Conservation (phyloP, 2,329 filamentous ascomycete species). For the Daldinia sp. region DNA sequence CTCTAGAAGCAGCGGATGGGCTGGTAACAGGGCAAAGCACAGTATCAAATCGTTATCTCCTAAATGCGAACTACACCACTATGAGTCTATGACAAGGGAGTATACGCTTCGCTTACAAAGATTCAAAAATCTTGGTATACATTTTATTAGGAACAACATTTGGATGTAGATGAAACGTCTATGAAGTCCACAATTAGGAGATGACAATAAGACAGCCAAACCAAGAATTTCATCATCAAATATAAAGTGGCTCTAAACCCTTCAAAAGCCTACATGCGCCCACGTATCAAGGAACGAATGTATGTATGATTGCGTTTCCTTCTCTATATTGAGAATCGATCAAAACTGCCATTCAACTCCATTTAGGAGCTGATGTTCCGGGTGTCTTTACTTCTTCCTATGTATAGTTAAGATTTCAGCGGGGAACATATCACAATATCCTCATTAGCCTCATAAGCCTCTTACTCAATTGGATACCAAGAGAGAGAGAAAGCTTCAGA, state of each 20-base stretch:
- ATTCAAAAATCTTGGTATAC: neutral
- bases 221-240: neutral
- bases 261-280: neutral
- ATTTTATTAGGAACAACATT: neutral
- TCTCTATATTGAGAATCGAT: neutral
- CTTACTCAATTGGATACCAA: neutral
- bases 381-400: neutral
- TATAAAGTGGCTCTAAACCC: neutral
- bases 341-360: neutral
- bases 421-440: neutral
- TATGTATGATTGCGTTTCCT: neutral
- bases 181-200: neutral
- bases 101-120: neutral
- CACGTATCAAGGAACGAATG: neutral
- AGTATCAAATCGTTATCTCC: neutral
- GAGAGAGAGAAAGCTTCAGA: neutral
- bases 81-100: neutral
- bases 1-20: neutral
- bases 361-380: neutral
- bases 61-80: neutral
- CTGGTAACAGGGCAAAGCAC: neutral
- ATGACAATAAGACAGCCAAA: neutral
- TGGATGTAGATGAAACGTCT: neutral
- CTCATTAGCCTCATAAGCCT: neutral
- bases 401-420: neutral